Evolutionary conservation across 179 eudicot species (phyloP), one percentile per base, ranked within the genome.

Genomic region (Silene vulgaris): DNA sequence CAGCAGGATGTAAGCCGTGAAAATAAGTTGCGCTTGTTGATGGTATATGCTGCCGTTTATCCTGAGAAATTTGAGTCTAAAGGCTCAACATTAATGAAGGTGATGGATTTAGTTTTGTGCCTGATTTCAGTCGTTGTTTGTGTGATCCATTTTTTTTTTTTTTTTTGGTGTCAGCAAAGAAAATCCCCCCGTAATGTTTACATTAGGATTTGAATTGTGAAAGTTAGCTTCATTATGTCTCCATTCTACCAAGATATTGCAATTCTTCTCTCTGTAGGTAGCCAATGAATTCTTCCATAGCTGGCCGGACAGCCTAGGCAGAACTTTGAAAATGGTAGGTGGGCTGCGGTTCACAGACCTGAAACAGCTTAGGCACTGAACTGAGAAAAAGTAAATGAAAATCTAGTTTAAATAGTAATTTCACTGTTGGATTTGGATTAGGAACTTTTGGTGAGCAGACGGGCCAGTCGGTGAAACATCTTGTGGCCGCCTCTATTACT

Each of bases 21-120:
- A 87, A 83, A 85, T 80, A 95, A 90, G 82, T 79, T 95, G 87
- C 97, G 99, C 21, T 80, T 95, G 76, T 71, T 92, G 86, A 95
- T 95, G 99, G 88, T 95, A 26, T 95, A 95, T 88, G 99, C 92
- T 70, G 93, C 99, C 57, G 82, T 84, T 71, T 75, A 92, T 85
- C 97, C 99, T 79, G 96, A 92, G 74, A 95, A 90, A 80, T 89
- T 92, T 72, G 96, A 88, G 83, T 96, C 86, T 20, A 89, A 87
- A 80, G 85, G 92, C 69, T 75, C 87, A 19, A 89, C 90, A 74
- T 80, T 95, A 65, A 89, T 92, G 89, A 89, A 95, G 96, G 99
- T 95, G 80, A 26, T 73, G 70, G 3, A 2, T 43, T 28, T 74
- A 74, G 65, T 43, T 67, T 40, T 50, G 9, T 37, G 45, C 45